Evolutionary conservation across 2,329 filamentous ascomycete species (phyloP).

Genomic region (Cadophora sp.): DNA sequence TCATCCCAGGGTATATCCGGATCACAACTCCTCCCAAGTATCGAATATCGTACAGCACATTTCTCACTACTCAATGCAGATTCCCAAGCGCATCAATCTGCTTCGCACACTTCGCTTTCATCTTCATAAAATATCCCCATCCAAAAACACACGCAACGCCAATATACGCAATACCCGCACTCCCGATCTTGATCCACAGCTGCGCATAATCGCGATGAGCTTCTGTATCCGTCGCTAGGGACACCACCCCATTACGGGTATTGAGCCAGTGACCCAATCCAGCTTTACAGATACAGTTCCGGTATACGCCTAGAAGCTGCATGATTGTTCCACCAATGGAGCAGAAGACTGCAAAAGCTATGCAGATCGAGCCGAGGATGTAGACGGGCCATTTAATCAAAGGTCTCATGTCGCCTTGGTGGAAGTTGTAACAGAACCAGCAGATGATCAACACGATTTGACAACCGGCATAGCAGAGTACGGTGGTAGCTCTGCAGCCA

Average conservation of each 20-base stretch:
- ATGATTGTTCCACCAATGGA: slow-evolving; percentile 23
- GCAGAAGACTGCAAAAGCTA: slow-evolving; percentile 10
- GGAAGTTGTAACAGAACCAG: slow-evolving; percentile 16
- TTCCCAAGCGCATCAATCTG: slow-evolving; percentile 10
- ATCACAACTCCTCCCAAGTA: not conserved
- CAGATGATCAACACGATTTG: slow-evolving; percentile 17
- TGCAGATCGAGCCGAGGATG: not conserved
- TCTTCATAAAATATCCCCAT: slow-evolving; percentile 23
- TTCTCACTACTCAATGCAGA: not conserved
- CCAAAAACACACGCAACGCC: slow-evolving; percentile 14
- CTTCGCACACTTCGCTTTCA: slow-evolving; percentile 20
- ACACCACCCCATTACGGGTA: slow-evolving; percentile 1
- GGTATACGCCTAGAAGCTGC: slow-evolving; percentile 22
- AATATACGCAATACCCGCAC: slow-evolving; percentile 15
- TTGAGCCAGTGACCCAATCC: slow-evolving; percentile 16
- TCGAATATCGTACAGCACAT: not conserved
- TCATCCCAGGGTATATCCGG: not conserved
- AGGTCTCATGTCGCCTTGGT: slow-evolving; percentile 7
- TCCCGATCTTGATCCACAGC: slow-evolving; percentile 22
- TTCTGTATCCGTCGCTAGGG: slow-evolving; percentile 13
- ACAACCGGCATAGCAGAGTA: slow-evolving; percentile 9
- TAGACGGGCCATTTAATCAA: slow-evolving; percentile 17
- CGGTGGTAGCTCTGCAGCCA: slow-evolving; percentile 16
- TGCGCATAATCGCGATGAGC: slow-evolving; percentile 13
- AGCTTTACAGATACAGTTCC: slow-evolving; percentile 23